Conservation (phyloP, 2,329 filamentous ascomycete species). For the Hirsutella thompsonii region DNA sequence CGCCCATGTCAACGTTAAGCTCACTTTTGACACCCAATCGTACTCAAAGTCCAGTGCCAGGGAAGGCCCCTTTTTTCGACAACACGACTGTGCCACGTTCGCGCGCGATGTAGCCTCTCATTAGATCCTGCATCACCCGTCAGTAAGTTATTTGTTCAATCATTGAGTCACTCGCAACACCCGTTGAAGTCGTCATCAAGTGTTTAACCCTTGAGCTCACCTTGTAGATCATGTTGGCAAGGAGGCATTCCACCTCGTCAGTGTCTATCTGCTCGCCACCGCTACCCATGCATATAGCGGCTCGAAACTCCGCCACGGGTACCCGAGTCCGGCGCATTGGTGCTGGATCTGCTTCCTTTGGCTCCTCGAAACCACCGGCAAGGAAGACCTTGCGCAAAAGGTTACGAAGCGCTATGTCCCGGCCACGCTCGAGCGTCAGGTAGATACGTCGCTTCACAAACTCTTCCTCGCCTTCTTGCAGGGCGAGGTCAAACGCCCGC, state of each 20-base stretch:
- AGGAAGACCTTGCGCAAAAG: constrained; percentile 85
- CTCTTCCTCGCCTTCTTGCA: constrained; percentile 74
- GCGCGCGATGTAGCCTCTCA: constrained; percentile 97
- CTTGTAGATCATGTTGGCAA: constrained; percentile 98
- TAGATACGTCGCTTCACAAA: constrained; percentile 92
- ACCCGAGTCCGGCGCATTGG: constrained; percentile 63
- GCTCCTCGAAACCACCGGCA: constrained; percentile 66
- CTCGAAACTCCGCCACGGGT: constrained; percentile 70
- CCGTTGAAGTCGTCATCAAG: no score
- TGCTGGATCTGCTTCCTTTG: constrained; percentile 52
- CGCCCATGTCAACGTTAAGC: no score
- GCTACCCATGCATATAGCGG: constrained; percentile 66
- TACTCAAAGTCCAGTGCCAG: constrained; percentile 65
- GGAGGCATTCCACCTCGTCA: constrained; percentile 89
- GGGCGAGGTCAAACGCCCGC: constrained; percentile 67
- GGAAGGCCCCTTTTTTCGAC: constrained; percentile 87
- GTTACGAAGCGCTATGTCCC: constrained; percentile 86
- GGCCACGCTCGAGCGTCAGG: constrained; percentile 79
- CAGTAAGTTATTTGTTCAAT: constrained; percentile 12
- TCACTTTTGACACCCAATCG: background rate
- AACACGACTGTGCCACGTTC: constrained; percentile 83
- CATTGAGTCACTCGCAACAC: no score
- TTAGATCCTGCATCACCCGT: constrained; percentile 51
- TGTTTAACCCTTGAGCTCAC: constrained; percentile 30
- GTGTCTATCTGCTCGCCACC: constrained; percentile 55